Evolutionary conservation across 495 filamentous ascomycete genomes (phyloP).

Genomic region (Jackrogersella multiformis): DNA sequence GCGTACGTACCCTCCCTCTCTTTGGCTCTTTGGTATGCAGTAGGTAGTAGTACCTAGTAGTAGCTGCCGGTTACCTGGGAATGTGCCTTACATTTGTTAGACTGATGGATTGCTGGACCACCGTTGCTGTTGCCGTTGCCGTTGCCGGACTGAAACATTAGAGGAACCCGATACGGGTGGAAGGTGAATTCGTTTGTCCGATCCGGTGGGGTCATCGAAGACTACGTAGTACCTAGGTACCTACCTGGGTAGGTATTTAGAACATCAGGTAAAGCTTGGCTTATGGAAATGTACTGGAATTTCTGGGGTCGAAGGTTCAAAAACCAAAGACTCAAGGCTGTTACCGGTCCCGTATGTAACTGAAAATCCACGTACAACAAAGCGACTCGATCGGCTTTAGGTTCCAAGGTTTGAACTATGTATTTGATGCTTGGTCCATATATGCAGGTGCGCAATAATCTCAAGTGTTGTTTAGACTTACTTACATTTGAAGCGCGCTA

Average conservation of each 20-base stretch:
- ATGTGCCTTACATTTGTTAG: slow-evolving; percentile 7
- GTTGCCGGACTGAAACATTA: slow-evolving; percentile 5
- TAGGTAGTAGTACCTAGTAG: not conserved
- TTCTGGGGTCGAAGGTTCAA: not conserved
- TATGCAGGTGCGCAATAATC: too few relatives aligned
- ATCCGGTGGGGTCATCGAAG: slow-evolving; percentile 19
- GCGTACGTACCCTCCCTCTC: not conserved
- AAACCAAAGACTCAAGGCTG: not conserved
- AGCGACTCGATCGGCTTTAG: slow-evolving; percentile 24
- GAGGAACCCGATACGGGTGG: not conserved
- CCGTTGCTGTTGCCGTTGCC: not conserved
- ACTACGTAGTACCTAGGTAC: too few relatives aligned
- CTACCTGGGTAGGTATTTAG: not conserved
- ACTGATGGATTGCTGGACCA: not conserved
- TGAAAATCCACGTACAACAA: slow-evolving; percentile 28
- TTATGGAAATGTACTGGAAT: slow-evolving; percentile 6
- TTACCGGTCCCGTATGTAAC: slow-evolving; percentile 28
- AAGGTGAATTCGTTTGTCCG: slow-evolving; percentile 28
- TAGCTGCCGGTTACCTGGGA: not conserved
- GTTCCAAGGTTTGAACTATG: not conserved
- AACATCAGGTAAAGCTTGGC: slow-evolving; percentile 2
- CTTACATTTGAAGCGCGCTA: not conserved
- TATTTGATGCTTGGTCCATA: not conserved
- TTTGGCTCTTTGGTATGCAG: not conserved
- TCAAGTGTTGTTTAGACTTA: not conserved